Evolutionary conservation across 805 yeast species (phyloP).

Genomic region (Tetrapisispora phaffii): DNA sequence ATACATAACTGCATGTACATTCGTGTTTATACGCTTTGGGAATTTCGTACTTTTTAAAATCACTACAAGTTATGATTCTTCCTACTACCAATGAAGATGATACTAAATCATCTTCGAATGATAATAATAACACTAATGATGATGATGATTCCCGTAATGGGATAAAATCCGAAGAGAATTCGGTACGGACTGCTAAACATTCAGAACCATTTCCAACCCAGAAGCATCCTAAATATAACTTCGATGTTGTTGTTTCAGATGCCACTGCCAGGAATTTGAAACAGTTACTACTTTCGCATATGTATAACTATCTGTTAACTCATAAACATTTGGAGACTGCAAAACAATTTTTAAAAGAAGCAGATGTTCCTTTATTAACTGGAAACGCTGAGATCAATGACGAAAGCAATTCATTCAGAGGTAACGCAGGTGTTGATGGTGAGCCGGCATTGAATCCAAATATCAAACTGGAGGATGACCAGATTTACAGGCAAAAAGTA

Average conservation of each 20-base stretch:
- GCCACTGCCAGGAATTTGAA: conserved; percentile 40
- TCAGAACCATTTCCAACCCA: neutral
- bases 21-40: no score
- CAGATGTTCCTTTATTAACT: conserved; percentile 33
- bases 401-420: conserved; percentile 36
- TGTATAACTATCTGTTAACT: conserved; percentile 40
- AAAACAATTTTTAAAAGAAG: conserved; percentile 36
- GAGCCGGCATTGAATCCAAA: neutral
- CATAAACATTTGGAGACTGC: conserved; percentile 45
- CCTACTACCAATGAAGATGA: neutral
- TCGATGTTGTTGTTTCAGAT: conserved; percentile 30
- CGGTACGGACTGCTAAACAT: neutral
- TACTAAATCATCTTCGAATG: neutral
- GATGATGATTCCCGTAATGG: neutral
- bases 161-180: neutral
- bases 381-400: neutral
- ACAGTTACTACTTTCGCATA: conserved; percentile 42
- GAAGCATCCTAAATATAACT: conserved; percentile 7
- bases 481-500: neutral
- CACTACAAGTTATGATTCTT: neutral
- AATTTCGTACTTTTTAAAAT: neutral
- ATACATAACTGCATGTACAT: no score
- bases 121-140: neutral
- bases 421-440: neutral
- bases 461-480: neutral